Percentiles rank a stretch among this genome's conserved stretches.
Conservation (phyloP, 1,284 basidiomycete species). For the Fomitopsis palustris region DNA sequence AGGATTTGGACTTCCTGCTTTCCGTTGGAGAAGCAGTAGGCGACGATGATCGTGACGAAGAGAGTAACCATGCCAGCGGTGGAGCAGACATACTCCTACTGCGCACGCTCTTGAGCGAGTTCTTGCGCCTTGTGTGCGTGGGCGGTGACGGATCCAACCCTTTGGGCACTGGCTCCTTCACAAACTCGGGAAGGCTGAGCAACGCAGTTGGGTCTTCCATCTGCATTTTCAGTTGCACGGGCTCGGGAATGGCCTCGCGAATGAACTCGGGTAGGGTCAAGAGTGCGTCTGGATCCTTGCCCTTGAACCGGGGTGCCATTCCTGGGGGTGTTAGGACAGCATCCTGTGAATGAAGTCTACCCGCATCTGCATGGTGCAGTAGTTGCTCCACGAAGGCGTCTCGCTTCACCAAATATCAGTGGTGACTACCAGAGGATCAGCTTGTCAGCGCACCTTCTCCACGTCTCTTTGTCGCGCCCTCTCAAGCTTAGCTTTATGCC, state of each 20-base stretch:
- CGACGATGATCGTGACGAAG: constrained; percentile 24
- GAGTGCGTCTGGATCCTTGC: constrained; percentile 55
- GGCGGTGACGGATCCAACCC: constrained; percentile 25
- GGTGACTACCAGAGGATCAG: constrained; percentile 7
- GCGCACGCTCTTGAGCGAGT: constrained; percentile 33
- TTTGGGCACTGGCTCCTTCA: constrained; percentile 37
- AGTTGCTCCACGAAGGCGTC: constrained; percentile 71
- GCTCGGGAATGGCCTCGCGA: constrained; percentile 44
- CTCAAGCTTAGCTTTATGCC: constrained; percentile 50
- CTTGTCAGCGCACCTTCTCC: constrained; percentile 48
- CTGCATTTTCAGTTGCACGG: constrained; percentile 25
- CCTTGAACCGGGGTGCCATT: constrained; percentile 17
- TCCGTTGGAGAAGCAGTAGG: constrained; percentile 13
- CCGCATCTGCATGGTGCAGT: constrained; percentile 58
- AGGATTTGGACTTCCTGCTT: constrained; percentile 13
- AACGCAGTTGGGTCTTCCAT: constrained; percentile 44
- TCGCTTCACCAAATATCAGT: constrained; percentile 38
- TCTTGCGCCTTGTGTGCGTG: constrained; percentile 23
- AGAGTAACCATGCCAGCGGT: constrained; percentile 62
- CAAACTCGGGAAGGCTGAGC: constrained; percentile 59
- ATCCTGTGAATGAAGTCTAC: constrained; percentile 71
- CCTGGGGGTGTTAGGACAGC: constrained; percentile 37
- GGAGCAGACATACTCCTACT: constrained; percentile 71
- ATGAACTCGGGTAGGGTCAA: constrained; percentile 66
- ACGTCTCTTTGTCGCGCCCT: constrained; percentile 50